These are phyloP conservation scores for Chenopodium berlandieri DNA, from an alignment of 148 eudicot genomes.

Conservation along the genomic window DNA sequence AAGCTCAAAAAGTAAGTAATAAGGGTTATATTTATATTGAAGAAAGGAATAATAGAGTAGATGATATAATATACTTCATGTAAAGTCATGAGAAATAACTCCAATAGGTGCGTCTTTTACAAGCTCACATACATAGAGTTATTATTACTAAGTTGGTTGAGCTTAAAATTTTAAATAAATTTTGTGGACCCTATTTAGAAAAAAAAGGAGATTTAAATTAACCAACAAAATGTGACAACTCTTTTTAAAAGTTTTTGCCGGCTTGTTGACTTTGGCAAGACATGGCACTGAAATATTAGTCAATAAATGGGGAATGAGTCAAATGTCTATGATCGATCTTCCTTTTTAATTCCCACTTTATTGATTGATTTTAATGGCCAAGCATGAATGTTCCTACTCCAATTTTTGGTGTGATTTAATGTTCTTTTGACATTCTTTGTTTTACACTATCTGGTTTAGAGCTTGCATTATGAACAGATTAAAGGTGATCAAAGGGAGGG, in stretches of 20 bases:
- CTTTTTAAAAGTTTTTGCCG: slow-evolving; percentile 4
- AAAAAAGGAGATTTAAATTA: not conserved
- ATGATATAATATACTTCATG: not conserved
- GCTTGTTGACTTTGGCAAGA: slow-evolving; percentile 19
- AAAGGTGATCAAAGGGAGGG: too few species aligned
- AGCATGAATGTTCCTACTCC: not conserved
- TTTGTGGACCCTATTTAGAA: not conserved
- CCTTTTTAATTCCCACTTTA: not conserved
- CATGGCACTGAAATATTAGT: slow-evolving; percentile 7
- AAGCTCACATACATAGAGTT: not conserved
- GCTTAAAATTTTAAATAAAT: not conserved
- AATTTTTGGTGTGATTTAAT: not conserved
- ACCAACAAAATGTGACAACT: slow-evolving; percentile 6
- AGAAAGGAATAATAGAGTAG: too few species aligned
- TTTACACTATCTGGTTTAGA: too few species aligned
- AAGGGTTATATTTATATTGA: too few species aligned
- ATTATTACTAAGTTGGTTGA: not conserved
- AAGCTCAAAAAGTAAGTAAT: not conserved
- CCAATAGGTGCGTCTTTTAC: slow-evolving; percentile 11
- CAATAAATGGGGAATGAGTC: not conserved
- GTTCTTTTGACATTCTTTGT: too few species aligned
- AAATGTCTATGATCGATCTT: not conserved
- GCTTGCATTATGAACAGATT: too few species aligned
- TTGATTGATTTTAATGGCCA: not conserved
- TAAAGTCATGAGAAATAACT: not conserved